Evolutionary conservation across 495 filamentous ascomycete species (phyloP).

Genomic region (Podospora pseudoanserina): DNA sequence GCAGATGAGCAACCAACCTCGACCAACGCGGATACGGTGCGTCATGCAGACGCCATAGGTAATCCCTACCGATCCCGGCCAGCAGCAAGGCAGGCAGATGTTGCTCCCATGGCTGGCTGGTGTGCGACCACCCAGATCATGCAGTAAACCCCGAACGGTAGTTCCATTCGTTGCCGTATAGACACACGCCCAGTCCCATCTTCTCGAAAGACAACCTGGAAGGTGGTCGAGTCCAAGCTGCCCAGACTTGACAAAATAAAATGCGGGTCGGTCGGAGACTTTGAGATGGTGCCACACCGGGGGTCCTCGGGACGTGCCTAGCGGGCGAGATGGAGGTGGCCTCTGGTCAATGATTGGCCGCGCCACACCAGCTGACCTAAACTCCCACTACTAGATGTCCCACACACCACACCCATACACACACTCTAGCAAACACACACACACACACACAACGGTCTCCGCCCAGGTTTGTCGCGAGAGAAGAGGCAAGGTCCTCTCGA

Average conservation of each 20-base stretch:
- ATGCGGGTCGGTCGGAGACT: conserved; percentile 30
- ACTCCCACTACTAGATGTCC: conserved; percentile 15
- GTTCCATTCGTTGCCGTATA: neutral
- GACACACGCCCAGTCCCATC: neutral
- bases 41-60: neutral
- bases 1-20: neutral
- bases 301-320: conserved; percentile 30
- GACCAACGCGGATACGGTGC: neutral
- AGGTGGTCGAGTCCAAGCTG: neutral
- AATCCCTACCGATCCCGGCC: neutral
- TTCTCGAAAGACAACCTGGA: neutral
- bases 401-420: conserved; percentile 4
- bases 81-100: neutral
- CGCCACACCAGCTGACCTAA: conserved; percentile 27
- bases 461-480: neutral
- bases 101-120: neutral
- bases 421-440: too few species aligned
- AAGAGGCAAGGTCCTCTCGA: neutral
- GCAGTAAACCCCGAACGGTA: neutral
- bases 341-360: conserved; percentile 29
- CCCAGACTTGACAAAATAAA: neutral
- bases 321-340: conserved; percentile 23
- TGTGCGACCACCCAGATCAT: neutral
- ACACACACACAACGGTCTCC: neutral
- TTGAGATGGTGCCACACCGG: conserved; percentile 23